These are phyloP conservation scores for Exutisphaerella laricina DNA, from an alignment of 2,329 filamentous ascomycete species.

Conservation along the genomic window DNA sequence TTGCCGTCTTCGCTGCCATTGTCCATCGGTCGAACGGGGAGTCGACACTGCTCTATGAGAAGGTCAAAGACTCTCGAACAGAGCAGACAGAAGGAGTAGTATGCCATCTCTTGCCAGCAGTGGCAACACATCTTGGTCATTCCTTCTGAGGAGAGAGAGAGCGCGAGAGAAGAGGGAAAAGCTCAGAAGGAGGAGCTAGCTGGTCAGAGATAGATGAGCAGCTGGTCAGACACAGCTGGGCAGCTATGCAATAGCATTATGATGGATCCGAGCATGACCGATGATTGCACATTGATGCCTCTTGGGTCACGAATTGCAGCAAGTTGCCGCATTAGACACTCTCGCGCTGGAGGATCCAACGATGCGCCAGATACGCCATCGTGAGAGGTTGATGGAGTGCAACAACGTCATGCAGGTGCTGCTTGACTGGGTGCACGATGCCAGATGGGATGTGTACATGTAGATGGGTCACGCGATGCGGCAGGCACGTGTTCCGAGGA, in stretches of 20 bases:
- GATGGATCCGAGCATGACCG: constrained; percentile 1
- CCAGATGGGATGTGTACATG: too few relatives aligned
- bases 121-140: constrained; percentile 1
- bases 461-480: too few relatives aligned
- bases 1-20: not conserved
- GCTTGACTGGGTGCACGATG: too few relatives aligned
- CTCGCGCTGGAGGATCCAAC: too few relatives aligned
- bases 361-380: not conserved
- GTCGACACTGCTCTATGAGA: constrained; percentile 1
- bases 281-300: not conserved
- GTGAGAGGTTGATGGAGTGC: too few relatives aligned
- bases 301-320: not conserved
- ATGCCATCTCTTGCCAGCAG: constrained; percentile 3
- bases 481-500: too few relatives aligned
- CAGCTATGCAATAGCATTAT: not conserved
- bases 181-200: too few relatives aligned
- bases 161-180: not conserved
- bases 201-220: too few relatives aligned
- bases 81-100: not conserved
- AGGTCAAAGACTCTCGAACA: constrained; percentile 5
- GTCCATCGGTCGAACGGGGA: not conserved
- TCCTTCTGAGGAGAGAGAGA: not conserved
- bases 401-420: too few relatives aligned
- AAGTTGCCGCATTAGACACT: constrained; percentile 1
- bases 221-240: too few relatives aligned